Evolutionary conservation across 2,329 filamentous ascomycete species (phyloP).

Genomic region (Fusarium phyllophilum): DNA sequence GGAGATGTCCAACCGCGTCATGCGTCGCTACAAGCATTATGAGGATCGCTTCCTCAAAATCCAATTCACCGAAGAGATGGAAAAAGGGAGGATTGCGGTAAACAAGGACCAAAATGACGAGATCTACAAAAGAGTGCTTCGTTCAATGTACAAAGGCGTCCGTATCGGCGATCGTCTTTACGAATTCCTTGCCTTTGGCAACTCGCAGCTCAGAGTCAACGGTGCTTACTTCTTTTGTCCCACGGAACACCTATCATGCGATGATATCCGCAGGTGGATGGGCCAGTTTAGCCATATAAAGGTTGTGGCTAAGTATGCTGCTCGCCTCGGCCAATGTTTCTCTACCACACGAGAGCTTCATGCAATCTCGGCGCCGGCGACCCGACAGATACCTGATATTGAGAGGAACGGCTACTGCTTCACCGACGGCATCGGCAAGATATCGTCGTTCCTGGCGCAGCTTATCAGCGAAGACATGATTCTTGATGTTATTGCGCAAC

Average conservation of each 20-base stretch:
- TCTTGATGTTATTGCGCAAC: constrained; percentile 65
- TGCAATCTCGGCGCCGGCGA: constrained; percentile 67
- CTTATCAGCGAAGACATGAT: constrained; percentile 78
- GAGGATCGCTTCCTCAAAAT: constrained; percentile 88
- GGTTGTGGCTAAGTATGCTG: constrained; percentile 88
- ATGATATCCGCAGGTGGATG: constrained; percentile 86
- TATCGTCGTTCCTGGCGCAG: constrained; percentile 80
- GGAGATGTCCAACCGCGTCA: constrained; percentile 88
- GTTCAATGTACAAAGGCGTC: constrained; percentile 81
- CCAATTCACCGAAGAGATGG: constrained; percentile 86
- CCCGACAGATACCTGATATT: constrained; percentile 75
- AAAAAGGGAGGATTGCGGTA: constrained; percentile 64
- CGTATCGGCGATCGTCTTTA: constrained; percentile 83
- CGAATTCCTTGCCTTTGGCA: constrained; percentile 92
- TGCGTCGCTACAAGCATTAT: constrained; percentile 74
- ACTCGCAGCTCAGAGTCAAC: constrained; percentile 92
- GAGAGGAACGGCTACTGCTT: constrained; percentile 76
- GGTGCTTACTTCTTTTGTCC: constrained; percentile 93
- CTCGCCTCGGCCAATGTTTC: constrained; percentile 92
- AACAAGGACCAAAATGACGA: constrained; percentile 70
- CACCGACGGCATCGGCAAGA: constrained; percentile 92
- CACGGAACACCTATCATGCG: constrained; percentile 71
- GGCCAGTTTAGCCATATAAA: constrained; percentile 84
- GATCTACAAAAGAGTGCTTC: constrained; percentile 78
- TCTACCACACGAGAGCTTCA: constrained; percentile 86